Evolutionary conservation across 2,329 filamentous ascomycete genomes (phyloP).

Genomic region (Claviceps sp.): DNA sequence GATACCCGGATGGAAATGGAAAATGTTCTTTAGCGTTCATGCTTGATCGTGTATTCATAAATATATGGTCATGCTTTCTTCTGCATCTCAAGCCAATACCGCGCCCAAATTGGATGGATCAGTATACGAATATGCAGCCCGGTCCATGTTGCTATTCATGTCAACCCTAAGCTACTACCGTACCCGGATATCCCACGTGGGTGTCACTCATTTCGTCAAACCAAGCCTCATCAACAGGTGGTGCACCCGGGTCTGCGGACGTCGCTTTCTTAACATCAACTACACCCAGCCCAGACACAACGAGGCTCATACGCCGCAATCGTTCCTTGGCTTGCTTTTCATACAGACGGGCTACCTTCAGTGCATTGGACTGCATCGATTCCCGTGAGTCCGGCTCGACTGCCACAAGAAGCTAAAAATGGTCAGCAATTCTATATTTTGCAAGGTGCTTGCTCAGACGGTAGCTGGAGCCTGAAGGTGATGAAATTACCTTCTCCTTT

Average conservation of each 20-base stretch:
- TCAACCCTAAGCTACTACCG: slow-evolving; percentile 6
- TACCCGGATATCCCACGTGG: not conserved
- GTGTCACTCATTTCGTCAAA: slow-evolving; percentile 15
- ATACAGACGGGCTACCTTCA: slow-evolving; percentile 57
- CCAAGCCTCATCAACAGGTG: slow-evolving; percentile 20
- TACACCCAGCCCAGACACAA: slow-evolving; percentile 63
- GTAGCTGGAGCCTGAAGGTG: not conserved
- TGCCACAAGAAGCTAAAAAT: slow-evolving; percentile 53
- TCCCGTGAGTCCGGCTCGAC: slow-evolving; percentile 52
- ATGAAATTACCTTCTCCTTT: slow-evolving; percentile 49
- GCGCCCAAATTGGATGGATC: not conserved
- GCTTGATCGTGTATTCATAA: not conserved
- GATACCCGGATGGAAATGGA: not conserved
- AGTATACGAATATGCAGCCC: not conserved
- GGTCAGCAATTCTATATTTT: not conserved
- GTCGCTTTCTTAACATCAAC: slow-evolving; percentile 11
- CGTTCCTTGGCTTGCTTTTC: slow-evolving; percentile 63
- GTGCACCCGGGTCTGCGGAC: slow-evolving; percentile 2
- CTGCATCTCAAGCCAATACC: not conserved
- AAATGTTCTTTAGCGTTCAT: not conserved
- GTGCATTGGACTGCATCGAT: slow-evolving; percentile 55
- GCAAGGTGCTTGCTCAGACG: too few relatives aligned
- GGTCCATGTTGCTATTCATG: not conserved
- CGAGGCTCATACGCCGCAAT: slow-evolving; percentile 63
- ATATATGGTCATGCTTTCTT: not conserved